Percentiles rank a stretch among this genome's conserved stretches.
Conservation (phyloP, 768 basidiomycete species). For the Boletus pseudo-olivaceus region DNA sequence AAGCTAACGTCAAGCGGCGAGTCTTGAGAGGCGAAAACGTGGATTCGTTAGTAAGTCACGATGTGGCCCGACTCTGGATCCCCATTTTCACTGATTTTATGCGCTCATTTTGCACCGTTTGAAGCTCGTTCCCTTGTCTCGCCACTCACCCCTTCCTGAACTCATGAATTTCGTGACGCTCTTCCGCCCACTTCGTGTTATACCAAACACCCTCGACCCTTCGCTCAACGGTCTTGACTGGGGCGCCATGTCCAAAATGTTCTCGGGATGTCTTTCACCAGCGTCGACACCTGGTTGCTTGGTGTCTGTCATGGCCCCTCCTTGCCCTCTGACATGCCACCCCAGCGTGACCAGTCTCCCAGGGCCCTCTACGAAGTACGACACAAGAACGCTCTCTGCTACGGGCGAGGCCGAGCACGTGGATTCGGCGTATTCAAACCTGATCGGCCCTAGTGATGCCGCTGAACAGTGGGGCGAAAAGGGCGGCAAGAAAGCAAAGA, state of each 20-base stretch:
- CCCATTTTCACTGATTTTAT: not conserved
- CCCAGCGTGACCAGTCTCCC: conserved; percentile 13
- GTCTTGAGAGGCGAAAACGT: conserved; percentile 47
- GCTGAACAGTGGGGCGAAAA: conserved; percentile 57
- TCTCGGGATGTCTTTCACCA: conserved; percentile 49
- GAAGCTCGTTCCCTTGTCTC: conserved; percentile 77
- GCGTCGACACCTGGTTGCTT: conserved; percentile 5
- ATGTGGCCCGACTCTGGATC: not conserved
- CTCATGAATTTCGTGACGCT: conserved; percentile 75
- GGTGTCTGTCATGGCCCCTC: conserved; percentile 20
- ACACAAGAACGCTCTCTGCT: not conserved
- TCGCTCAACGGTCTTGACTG: conserved; percentile 61
- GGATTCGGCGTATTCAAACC: conserved; percentile 59
- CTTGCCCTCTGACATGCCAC: conserved; percentile 19
- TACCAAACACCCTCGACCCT: conserved; percentile 74
- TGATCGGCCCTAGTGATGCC: conserved; percentile 53
- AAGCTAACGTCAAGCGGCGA: conserved; percentile 36
- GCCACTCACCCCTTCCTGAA: conserved; percentile 88
- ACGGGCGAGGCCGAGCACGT: conserved; percentile 26
- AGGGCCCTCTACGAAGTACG: conserved; percentile 17
- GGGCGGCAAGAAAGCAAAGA: conserved; percentile 41
- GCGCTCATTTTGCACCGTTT: not conserved
- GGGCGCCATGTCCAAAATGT: conserved; percentile 66
- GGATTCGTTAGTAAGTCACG: conserved; percentile 54
- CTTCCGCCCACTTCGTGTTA: conserved; percentile 71